phyloP scores from a whole-genome alignment of 768 basidiomycete genomes.

The Tubosaeta brunneosetosa region DNA sequence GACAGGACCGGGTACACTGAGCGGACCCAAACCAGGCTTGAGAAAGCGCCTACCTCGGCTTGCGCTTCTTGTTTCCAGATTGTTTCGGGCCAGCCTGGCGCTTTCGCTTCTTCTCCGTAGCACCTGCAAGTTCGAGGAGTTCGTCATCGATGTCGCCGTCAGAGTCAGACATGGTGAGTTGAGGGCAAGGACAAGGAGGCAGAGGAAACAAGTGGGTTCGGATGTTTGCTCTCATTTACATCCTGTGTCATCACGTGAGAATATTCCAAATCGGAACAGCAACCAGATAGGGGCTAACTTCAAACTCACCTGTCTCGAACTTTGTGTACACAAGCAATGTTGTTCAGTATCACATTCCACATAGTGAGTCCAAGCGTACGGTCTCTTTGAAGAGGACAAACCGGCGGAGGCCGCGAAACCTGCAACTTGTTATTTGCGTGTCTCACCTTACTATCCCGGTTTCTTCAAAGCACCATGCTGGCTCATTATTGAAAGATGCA shows the following conservation, averaged over 20 bases:
- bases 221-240: slow-evolving; percentile 22
- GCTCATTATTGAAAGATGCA: background rate
- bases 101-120: slow-evolving; percentile 62
- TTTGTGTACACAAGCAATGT: slow-evolving; percentile 38
- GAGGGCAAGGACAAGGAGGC: slow-evolving; percentile 1
- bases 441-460: background rate
- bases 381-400: slow-evolving; percentile 21
- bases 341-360: slow-evolving; percentile 59
- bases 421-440: background rate
- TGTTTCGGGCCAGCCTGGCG: slow-evolving; percentile 43
- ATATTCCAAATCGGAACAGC: background rate
- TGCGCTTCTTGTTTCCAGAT: slow-evolving; percentile 60
- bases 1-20: slow-evolving; percentile 5
- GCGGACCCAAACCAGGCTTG: background rate
- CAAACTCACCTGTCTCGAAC: no score
- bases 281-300: background rate
- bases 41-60: slow-evolving; percentile 54
- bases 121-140: slow-evolving; percentile 77
- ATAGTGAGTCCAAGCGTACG: slow-evolving; percentile 33
- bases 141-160: slow-evolving; percentile 60
- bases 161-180: slow-evolving; percentile 42
- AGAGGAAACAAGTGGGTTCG: background rate
- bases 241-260: slow-evolving; percentile 10
- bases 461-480: background rate
- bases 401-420: background rate